Base-by-base conservation (phyloP, 495 filamentous ascomycete genomes). In the Durotheca rogersii region DNA sequence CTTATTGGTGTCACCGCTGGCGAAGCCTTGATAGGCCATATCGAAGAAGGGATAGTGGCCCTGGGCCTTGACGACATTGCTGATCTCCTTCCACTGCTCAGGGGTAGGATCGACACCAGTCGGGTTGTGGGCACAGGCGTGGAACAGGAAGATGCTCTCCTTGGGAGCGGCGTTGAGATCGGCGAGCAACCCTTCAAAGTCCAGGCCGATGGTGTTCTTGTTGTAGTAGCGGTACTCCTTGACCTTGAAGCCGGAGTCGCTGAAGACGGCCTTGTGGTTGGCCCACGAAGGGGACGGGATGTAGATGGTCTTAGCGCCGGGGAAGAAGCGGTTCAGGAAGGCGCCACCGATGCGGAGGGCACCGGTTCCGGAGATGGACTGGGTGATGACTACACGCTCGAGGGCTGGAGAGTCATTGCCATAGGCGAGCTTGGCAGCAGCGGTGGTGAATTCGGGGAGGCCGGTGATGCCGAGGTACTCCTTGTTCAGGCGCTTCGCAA, bases 11-110 rank as follows among this genome's bases (percentile, higher is more conserved):
- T 94, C 83, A 50, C 93, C 93, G 53, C 85, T 90, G 41, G 93
- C 93, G 64, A 98, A 98, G 55, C 93, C 93, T 75, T 98, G 92
- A 80, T 98, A 98, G 51, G 93, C 93, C 93, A 98, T 98, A 72
- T 98, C 93, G 75, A 98, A 98, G 82, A 98, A 96, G 45, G 90
- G 82, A 66, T 84, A 96, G 78, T 97, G 93, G 32, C 79, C 85
- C 72, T 88, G 84, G 71, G 82, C 80, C 82, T 95, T 95, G 62
- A 96, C 81, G 49, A 85, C 92, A 54, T 89, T 77, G 77, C 85
- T 87, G 64, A 98, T 96, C 73, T 89, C 74, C 72, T 82, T 85
- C 93, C 93, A 98, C 75, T 98, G 93, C 62, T 86, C 84, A 50
- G 84, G 71, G 27, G 90, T 95, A 7, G 93, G 93, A 73, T 98